Evolutionary conservation across 371 early-diverging fungal genomes (phyloP), one percentile per base, ranked within the genome.

Genomic region (Mucor circinelloides): DNA sequence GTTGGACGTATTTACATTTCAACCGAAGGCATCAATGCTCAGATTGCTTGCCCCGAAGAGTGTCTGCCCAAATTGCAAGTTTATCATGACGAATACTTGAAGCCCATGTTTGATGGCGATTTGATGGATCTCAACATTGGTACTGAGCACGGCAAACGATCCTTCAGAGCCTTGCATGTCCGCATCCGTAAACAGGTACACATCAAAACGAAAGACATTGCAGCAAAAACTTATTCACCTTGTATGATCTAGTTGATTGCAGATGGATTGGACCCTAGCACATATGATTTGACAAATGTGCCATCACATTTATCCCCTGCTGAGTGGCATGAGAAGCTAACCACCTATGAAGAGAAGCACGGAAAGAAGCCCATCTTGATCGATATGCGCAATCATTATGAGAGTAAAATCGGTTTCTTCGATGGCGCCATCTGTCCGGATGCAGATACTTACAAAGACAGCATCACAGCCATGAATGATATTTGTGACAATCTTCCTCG

Each of bases 301-400:
- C 93, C 94, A 2, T 87, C 85, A 6, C 90, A 94, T 61, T 70
- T 94, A 38, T 71, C 81, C 1, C 90, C 94, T 6, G 82, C 82
- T 32, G 86, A 85, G 58, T 94, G 93, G 92, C 92, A 93, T 66
- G 67, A 77, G 13, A 64, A 76, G 17, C 48, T 74, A 30, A 64
- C 63, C 0, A 63, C 65, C 19, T 81, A 81, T 25, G 78, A 78
- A 62, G 17, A 60, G 46, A 67, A 72, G 54, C 76, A 80, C 62
- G 78, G 78, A 23, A 74, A 80, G 58, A 76, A 81, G 25, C 84
- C 84, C 9, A 63, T 90, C 19, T 66, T 93, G 54, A 88, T 94
- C 30, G 94, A 94, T 69, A 92, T 94, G 93, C 83, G 94, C 54
- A 94, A 94, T 64, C 88, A 86, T 28, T 94, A 93, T 67, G 94